Conservation (phyloP, 2,329 filamentous ascomycete species). For the Diaporthe aspalathi region DNA sequence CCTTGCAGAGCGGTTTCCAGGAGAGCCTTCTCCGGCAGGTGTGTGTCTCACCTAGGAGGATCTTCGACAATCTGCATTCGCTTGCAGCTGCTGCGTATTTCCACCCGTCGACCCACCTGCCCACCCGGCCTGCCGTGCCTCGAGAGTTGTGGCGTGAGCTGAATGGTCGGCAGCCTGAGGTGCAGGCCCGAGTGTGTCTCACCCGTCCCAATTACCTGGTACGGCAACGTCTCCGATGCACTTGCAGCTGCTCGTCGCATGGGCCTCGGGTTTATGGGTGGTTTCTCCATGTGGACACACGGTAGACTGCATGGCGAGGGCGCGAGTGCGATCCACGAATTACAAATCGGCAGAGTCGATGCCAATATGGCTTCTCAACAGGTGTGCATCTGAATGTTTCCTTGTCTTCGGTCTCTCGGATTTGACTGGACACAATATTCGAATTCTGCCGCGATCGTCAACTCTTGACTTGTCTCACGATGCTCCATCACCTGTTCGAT, state of each 20-base stretch:
- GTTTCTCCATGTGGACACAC: background rate
- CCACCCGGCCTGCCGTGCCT: background rate
- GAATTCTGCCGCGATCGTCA: background rate
- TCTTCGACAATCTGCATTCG: conserved; percentile 18
- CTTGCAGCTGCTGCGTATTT: conserved; percentile 28
- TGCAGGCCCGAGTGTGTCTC: background rate
- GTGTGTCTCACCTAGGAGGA: conserved; percentile 1
- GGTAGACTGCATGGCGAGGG: background rate
- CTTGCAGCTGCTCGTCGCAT: conserved; percentile 1
- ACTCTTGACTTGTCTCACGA: background rate
- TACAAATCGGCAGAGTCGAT: background rate
- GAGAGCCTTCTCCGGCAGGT: background rate
- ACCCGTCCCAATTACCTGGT: conserved; percentile 22
- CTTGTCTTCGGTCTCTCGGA: background rate
- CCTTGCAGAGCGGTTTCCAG: conserved; percentile 26
- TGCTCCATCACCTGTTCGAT: background rate
- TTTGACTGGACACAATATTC: background rate
- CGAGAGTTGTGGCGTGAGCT: conserved; percentile 30
- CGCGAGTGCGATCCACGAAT: conserved; percentile 8
- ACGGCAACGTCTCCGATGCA: background rate
- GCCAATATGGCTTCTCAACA: background rate
- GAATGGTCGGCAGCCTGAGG: conserved; percentile 20
- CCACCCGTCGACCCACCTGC: background rate
- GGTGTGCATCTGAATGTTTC: background rate
- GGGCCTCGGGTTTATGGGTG: background rate